Evolutionary conservation across 352 stramenopile species (phyloP), one percentile per base, ranked within the genome.

Genomic region (Thraustochytrium striatum): DNA sequence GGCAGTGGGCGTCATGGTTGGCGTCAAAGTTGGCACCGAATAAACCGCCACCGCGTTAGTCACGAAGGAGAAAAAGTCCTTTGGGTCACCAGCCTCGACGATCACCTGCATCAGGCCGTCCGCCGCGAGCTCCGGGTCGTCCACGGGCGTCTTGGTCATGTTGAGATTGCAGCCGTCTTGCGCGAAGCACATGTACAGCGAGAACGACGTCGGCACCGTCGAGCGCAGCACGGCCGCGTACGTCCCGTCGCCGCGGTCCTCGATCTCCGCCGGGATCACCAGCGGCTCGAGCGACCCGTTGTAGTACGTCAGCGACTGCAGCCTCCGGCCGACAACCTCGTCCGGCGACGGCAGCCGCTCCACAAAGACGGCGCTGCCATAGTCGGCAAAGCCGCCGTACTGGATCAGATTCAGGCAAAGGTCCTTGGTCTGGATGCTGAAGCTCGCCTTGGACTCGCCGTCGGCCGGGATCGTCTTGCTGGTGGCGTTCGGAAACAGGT

Each of bases 341-440:
- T 75, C 65, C 28, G 39, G 13, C 21, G 9, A n/a, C 16, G 16
- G 16, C 47, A 55, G 47, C 16, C 16, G 47, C 50, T 75, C 65
- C 3, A 75, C 35, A 32, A 79, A 81, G 28, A 28, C 38, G 5
- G 57, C 72, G 5, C 36, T 28, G 9, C 61, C 21, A 0, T 55
- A 79, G 28, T 33, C 21, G 19, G 36, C 38, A n/a, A 73, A 68
- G 7, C 62, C 72, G 52, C 72, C 72, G 32, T 72, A 61, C 58
- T 79, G 21, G 30, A 81, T 32, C n/a, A 28, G 32, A 72, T 81
- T 81, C 5, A 25, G 25, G 25, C 72, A 81, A 11, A 79, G 47
- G 30, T 81, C 72, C 9, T 32, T 28, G 0, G 72, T 82, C 47
- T 79, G 41, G 38, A 81, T 58, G 0, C 16, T 55, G 9, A 81